A percentile compares a stretch with the other conserved stretches of the same genome.
These are phyloP conservation scores for Tricholoma sp. DNA, from an alignment of 768 basidiomycete genomes.

Conservation along the genomic window DNA sequence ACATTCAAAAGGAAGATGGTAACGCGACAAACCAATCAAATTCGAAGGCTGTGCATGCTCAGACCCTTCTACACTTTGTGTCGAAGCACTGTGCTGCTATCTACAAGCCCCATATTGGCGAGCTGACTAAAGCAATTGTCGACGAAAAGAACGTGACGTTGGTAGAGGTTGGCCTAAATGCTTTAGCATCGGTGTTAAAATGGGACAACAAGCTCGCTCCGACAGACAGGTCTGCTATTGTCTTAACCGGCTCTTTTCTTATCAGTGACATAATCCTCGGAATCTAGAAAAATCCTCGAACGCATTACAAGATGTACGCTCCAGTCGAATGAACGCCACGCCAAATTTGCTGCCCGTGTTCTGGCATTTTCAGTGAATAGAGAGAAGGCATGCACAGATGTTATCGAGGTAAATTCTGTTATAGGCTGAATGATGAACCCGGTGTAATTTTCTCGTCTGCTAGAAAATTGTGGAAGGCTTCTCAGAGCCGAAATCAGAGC, in stretches of 20 bases:
- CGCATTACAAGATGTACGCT: constrained; percentile 54
- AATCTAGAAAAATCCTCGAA: constrained; percentile 58
- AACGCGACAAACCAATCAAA: constrained; percentile 29
- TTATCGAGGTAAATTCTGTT: constrained; percentile 57
- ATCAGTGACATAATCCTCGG: background rate
- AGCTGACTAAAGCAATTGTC: constrained; percentile 68
- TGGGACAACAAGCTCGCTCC: constrained; percentile 54
- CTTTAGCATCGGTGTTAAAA: constrained; percentile 61
- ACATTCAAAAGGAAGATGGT: constrained; percentile 46
- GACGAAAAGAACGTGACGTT: constrained; percentile 53
- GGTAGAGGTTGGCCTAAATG: constrained; percentile 69
- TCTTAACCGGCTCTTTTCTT: background rate
- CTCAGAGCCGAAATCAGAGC: constrained; percentile 37
- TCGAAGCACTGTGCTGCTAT: constrained; percentile 75
- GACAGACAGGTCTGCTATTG: constrained; percentile 57
- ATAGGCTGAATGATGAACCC: background rate
- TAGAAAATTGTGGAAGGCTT: constrained; percentile 60
- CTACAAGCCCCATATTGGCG: constrained; percentile 67
- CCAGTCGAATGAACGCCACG: constrained; percentile 56
- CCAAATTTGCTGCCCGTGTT: constrained; percentile 83
- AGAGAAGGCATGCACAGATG: constrained; percentile 41
- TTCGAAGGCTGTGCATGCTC: constrained; percentile 42
- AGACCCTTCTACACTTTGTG: constrained; percentile 49
- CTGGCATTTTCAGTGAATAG: constrained; percentile 55
- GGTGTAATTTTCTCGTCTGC: background rate